These are phyloP conservation scores for Tirmania nivea DNA, from an alignment of 495 filamentous ascomycete genomes.

Conservation along the genomic window DNA sequence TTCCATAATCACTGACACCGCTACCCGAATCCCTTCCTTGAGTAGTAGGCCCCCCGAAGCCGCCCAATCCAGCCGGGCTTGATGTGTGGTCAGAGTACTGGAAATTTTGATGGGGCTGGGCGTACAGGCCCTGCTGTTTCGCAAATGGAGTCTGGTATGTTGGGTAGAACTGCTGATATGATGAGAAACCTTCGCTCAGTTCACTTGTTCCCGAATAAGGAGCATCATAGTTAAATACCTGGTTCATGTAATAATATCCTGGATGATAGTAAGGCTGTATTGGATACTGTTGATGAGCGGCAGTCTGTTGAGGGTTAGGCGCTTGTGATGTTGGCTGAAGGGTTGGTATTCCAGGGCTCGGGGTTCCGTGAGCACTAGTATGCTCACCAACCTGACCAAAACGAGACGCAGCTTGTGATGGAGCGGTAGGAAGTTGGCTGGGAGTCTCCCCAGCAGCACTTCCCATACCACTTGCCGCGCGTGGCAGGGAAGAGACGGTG, in stretches of 20 bases:
- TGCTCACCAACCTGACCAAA: constrained; percentile 48
- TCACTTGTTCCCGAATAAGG: background rate
- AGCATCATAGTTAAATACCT: background rate
- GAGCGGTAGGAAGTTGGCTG: constrained; percentile 51
- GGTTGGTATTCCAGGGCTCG: constrained; percentile 53
- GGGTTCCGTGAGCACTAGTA: constrained; percentile 69
- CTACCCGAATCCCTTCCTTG: constrained; percentile 14
- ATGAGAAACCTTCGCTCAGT: background rate
- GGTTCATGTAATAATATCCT: constrained; percentile 1
- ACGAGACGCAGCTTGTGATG: constrained; percentile 35
- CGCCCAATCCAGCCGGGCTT: constrained; percentile 12
- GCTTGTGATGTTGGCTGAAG: constrained; percentile 29
- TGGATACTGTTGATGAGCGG: constrained; percentile 15
- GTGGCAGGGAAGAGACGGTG: constrained; percentile 41
- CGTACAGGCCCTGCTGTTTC: constrained; percentile 19
- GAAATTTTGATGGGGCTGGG: constrained; percentile 17
- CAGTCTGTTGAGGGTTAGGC: constrained; percentile 10
- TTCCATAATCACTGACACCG: constrained; percentile 12
- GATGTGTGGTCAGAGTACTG: constrained; percentile 17
- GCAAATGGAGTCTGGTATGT: constrained; percentile 16
- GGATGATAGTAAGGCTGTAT: constrained; percentile 8
- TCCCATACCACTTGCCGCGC: constrained; percentile 54
- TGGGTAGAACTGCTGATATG: constrained; percentile 15
- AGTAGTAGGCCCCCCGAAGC: constrained; percentile 17
- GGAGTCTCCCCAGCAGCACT: constrained; percentile 47